A percentile compares a stretch with the other conserved stretches of the same genome.
phyloP scores from a whole-genome alignment of 2,329 filamentous ascomycete genomes.

The Aspergillus neoniger region DNA sequence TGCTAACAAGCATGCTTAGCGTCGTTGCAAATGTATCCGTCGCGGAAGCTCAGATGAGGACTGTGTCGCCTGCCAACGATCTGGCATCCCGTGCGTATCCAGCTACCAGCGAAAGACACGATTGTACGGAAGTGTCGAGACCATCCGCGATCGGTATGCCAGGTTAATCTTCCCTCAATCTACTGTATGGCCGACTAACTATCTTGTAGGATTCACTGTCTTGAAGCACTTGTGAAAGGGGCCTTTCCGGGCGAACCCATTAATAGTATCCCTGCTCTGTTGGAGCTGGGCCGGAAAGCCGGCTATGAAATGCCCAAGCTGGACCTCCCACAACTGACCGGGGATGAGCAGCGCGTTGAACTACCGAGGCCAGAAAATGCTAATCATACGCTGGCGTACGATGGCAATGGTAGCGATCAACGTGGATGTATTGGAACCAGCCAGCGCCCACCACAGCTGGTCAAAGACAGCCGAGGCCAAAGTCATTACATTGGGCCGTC shows the following conservation, averaged over 20 bases:
- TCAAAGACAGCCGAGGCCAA: not conserved
- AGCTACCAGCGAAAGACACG: not conserved
- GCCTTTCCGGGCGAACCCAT: not conserved
- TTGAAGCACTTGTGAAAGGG: not conserved
- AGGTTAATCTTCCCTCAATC: too few species aligned
- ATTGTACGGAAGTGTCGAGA: not conserved
- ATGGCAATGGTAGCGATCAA: too few species aligned
- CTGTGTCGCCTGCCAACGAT: not conserved
- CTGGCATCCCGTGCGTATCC: not conserved
- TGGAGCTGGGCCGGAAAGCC: not conserved
- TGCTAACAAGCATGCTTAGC: not conserved
- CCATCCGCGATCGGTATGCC: not conserved
- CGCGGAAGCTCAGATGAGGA: not conserved
- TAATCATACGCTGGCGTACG: too few species aligned
- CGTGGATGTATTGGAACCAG: too few species aligned
- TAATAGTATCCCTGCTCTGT: not conserved
- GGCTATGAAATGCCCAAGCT: not conserved
- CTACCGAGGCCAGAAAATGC: too few species aligned
- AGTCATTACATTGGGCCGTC: not conserved
- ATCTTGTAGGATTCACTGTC: not conserved
- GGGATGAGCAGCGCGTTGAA: too few species aligned
- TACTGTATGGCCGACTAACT: not conserved
- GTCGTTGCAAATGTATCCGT: not conserved
- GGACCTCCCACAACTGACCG: too few species aligned
- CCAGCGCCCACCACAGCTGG: not conserved